phyloP scores from a whole-genome alignment of 176 grass and related monocot species.

The Avena insularis region DNA sequence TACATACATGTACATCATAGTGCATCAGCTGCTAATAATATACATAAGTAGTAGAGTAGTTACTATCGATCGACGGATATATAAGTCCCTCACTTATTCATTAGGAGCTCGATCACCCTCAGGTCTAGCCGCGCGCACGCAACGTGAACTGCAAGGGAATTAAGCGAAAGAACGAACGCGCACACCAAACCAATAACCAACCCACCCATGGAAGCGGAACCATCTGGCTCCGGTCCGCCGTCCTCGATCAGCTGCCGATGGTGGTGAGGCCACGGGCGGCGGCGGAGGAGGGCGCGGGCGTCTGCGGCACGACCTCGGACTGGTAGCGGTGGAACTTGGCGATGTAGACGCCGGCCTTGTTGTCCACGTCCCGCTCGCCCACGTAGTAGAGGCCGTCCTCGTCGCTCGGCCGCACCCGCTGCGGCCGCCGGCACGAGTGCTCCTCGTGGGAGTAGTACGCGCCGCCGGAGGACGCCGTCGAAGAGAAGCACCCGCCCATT shows the following conservation, averaged over 20 bases:
- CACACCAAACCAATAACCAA: conserved; percentile 5
- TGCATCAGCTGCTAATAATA: too few species aligned
- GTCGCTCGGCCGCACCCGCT: conserved; percentile 50
- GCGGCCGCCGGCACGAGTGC: background rate
- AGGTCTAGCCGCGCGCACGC: background rate
- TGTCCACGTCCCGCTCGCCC: conserved; percentile 46
- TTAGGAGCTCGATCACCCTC: conserved; percentile 12
- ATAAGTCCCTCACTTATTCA: background rate
- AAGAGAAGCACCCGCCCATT: conserved; percentile 62
- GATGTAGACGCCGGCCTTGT: conserved; percentile 39
- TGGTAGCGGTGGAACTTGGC: conserved; percentile 54
- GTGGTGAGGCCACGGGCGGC: background rate
- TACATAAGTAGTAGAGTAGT: too few species aligned
- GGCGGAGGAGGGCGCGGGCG: background rate
- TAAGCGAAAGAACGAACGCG: conserved; percentile 22
- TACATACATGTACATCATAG: too few species aligned
- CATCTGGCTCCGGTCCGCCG: background rate
- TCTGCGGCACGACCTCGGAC: conserved; percentile 32
- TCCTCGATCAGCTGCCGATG: background rate
- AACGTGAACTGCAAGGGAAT: background rate
- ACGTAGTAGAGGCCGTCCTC: conserved; percentile 50
- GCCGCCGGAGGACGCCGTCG: background rate
- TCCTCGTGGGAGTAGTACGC: background rate
- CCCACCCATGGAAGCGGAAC: background rate
- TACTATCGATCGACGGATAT: too few species aligned